phyloP scores from a whole-genome alignment of 2,329 filamentous ascomycete species.

The Stachybotrys chartarum region DNA sequence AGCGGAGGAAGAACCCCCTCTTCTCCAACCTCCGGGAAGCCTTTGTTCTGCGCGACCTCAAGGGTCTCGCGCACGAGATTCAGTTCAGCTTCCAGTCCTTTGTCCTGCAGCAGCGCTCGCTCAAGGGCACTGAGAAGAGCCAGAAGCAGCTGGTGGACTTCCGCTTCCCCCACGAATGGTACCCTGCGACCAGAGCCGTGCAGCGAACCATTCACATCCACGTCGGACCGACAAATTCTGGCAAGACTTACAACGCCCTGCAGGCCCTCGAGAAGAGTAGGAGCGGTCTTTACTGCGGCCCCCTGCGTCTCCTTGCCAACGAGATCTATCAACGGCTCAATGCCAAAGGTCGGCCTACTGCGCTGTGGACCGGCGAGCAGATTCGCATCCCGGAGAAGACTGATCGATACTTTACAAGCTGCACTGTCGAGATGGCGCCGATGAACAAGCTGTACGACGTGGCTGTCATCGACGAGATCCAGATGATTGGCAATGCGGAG shows the following conservation, averaged over 20 bases:
- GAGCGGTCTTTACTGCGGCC: conserved; percentile 82
- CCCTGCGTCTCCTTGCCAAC: conserved; percentile 79
- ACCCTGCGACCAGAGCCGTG: conserved; percentile 70
- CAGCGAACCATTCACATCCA: conserved; percentile 85
- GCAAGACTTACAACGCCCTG: conserved; percentile 93
- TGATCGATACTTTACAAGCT: conserved; percentile 62
- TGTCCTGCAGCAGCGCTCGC: conserved; percentile 50
- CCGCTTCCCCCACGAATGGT: conserved; percentile 90
- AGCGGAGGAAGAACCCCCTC: conserved; percentile 40
- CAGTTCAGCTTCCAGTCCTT: conserved; percentile 63
- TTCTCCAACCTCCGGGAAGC: conserved; percentile 53
- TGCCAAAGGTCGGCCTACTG: conserved; percentile 69
- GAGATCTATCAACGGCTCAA: conserved; percentile 88
- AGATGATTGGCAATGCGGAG: conserved; percentile 79
- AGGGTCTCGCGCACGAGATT: conserved; percentile 50
- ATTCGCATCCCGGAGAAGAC: conserved; percentile 58
- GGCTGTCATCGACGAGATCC: conserved; percentile 95
- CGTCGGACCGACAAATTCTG: conserved; percentile 94
- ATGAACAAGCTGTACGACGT: conserved; percentile 62
- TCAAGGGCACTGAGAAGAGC: conserved; percentile 45
- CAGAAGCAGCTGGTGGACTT: conserved; percentile 70
- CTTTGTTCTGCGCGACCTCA: conserved; percentile 46
- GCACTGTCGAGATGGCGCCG: conserved; percentile 85
- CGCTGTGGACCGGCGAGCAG: conserved; percentile 87
- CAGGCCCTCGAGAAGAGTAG: conserved; percentile 72